Evolutionary conservation across 192 early-diverging fungal species (phyloP).

Genomic region (Geranomyces variabilis): DNA sequence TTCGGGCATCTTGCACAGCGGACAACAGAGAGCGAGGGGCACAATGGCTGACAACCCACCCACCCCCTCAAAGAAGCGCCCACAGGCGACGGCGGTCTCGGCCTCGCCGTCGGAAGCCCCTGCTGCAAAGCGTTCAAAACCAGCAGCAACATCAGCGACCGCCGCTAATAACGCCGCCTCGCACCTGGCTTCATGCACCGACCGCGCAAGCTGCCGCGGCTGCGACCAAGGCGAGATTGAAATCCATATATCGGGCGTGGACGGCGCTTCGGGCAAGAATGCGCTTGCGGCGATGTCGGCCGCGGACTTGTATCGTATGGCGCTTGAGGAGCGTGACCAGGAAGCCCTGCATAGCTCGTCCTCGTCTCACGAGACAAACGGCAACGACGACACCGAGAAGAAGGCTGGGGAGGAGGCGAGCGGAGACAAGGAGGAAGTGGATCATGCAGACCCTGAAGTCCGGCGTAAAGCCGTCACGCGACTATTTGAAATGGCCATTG

Average conservation of each 20-base stretch:
- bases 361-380: too few species aligned
- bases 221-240: constrained; percentile 30
- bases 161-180: neutral
- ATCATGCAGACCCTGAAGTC: constrained; percentile 14
- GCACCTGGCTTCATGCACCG: constrained; percentile 20
- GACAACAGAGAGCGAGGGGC: too few species aligned
- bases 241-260: neutral
- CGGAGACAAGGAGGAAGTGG: neutral
- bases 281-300: constrained; percentile 10
- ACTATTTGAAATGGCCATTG: constrained; percentile 32
- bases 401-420: neutral
- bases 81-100: neutral
- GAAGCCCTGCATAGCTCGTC: too few species aligned
- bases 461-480: constrained; percentile 15
- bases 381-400: neutral
- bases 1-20: too few species aligned
- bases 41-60: too few species aligned
- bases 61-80: too few species aligned
- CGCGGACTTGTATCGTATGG: constrained; percentile 32
- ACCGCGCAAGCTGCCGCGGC: constrained; percentile 14
- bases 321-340: constrained; percentile 31
- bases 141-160: neutral
- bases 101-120: neutral
- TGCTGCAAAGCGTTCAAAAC: constrained; percentile 5
- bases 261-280: neutral